These are phyloP conservation scores for Fusarium setosum DNA, from an alignment of 2,329 filamentous ascomycete genomes.

Conservation along the genomic window DNA sequence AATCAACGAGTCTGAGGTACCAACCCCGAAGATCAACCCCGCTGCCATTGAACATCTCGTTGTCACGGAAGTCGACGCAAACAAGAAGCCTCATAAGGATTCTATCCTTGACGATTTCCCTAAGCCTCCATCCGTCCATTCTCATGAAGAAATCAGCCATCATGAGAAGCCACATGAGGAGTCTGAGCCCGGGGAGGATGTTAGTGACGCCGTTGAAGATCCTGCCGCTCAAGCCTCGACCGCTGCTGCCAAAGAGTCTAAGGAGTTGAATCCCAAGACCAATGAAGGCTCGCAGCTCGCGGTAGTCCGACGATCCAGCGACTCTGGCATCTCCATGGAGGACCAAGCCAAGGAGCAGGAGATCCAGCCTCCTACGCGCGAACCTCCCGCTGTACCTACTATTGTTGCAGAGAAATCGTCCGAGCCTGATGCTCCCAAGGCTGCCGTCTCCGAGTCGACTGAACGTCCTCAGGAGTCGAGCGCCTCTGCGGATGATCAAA, in stretches of 20 bases:
- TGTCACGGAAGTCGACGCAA: background rate
- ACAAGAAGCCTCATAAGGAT: slow-evolving; percentile 11
- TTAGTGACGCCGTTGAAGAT: background rate
- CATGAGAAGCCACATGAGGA: slow-evolving; percentile 14
- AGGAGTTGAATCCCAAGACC: background rate
- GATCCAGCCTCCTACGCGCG: background rate
- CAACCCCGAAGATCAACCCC: slow-evolving; percentile 12
- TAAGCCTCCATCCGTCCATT: slow-evolving; percentile 27
- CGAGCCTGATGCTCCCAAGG: slow-evolving; percentile 1
- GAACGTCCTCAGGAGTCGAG: background rate
- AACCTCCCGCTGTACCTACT: background rate
- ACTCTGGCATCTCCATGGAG: slow-evolving; percentile 38
- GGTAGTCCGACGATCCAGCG: slow-evolving; percentile 25
- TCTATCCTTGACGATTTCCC: slow-evolving; percentile 26
- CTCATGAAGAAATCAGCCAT: slow-evolving; percentile 5
- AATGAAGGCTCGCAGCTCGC: background rate
- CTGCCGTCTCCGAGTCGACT: background rate
- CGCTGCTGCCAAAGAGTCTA: background rate
- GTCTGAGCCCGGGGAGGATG: background rate
- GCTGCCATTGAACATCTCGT: background rate
- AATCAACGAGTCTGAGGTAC: slow-evolving; percentile 18
- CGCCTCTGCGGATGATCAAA: slow-evolving; percentile 1
- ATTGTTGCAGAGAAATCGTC: background rate
- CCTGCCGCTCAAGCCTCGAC: background rate
- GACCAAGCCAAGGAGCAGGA: slow-evolving; percentile 31